Conservation (phyloP, 345 rosid genomes). For the Hypericum perforatum region DNA sequence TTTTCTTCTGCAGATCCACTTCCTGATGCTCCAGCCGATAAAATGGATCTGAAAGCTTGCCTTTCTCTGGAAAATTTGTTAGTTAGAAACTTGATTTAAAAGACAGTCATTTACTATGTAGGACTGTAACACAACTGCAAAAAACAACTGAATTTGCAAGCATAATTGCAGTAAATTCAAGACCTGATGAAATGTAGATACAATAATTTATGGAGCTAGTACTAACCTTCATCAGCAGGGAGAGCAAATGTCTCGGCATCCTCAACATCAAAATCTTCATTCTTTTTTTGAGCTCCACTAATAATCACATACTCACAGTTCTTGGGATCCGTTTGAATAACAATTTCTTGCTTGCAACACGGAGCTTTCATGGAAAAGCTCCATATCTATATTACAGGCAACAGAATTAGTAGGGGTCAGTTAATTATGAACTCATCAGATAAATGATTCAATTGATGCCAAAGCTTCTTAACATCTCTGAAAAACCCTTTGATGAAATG, state of each 20-base stretch:
- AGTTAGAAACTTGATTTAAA: constrained; percentile 1
- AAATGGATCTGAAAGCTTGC: constrained; percentile 92
- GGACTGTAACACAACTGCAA: too few species aligned
- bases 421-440: neutral
- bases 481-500: too few species aligned
- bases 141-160: too few species aligned
- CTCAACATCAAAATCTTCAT: constrained; percentile 76
- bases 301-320: constrained; percentile 84
- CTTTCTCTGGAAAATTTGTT: constrained; percentile 49
- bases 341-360: constrained; percentile 86
- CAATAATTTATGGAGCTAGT: neutral
- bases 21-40: constrained; percentile 92
- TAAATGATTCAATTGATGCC: neutral
- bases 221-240: constrained; percentile 89
- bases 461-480: too few species aligned
- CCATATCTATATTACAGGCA: constrained; percentile 64
- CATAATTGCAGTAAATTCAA: too few species aligned
- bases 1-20: constrained; percentile 87
- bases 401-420: constrained; percentile 9
- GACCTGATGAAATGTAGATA: too few species aligned
- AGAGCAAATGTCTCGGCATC: constrained; percentile 92
- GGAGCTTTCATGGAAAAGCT: constrained; percentile 92
- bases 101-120: neutral
- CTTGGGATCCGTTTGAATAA: constrained; percentile 94
- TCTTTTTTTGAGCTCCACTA: constrained; percentile 82